Base-by-base conservation (phyloP, 2,329 filamentous ascomycete species). In the Arthrobotrys entomopaga region DNA sequence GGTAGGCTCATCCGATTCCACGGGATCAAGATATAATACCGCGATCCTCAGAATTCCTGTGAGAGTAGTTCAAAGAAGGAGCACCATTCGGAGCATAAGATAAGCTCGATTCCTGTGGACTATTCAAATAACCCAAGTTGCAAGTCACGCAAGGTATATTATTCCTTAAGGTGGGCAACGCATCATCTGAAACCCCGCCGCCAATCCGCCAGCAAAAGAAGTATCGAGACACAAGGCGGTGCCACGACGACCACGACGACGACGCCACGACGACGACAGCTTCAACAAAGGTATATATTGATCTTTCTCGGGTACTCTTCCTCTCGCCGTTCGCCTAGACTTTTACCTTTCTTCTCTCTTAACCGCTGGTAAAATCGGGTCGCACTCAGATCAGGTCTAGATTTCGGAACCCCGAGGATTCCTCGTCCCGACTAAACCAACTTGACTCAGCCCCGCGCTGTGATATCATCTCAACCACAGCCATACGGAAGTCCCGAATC, bases 101-200 rank as follows among this genome's bases (percentile, higher is more conserved):
- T 34, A 34, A 34, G 29, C 29, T 34, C 6, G 2, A 34, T 34
- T 34, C 29, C 29, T 34, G 29, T 34, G 29, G 29, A 34, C 7
- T 34, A 34, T 10, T 34, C 29, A 34, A 34, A 34, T 34, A 34
- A 34, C 29, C 29, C 29, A 34, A 4, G 42, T 46, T 7, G 11
- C n/a, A n/a, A n/a, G n/a, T n/a, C n/a, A n/a, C n/a, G n/a, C n/a
- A n/a, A n/a, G n/a, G n/a, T n/a, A n/a, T n/a, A n/a, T n/a, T n/a
- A n/a, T n/a, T n/a, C n/a, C n/a, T n/a, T n/a, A n/a, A 43, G 34
- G 50, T 67, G n/a, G 34, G 48, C 70, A 74, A 74, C 70, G 42
- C 70, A 74, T 74, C 70, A 74, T 67, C 70, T 64, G 70, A 74
- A 46, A 74, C 70, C 70, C 63, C 52, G 63, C 63, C 63, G 29